These are phyloP conservation scores for Sanghuangporus sanghuang DNA, from an alignment of 1,284 basidiomycete species.

Conservation along the genomic window DNA sequence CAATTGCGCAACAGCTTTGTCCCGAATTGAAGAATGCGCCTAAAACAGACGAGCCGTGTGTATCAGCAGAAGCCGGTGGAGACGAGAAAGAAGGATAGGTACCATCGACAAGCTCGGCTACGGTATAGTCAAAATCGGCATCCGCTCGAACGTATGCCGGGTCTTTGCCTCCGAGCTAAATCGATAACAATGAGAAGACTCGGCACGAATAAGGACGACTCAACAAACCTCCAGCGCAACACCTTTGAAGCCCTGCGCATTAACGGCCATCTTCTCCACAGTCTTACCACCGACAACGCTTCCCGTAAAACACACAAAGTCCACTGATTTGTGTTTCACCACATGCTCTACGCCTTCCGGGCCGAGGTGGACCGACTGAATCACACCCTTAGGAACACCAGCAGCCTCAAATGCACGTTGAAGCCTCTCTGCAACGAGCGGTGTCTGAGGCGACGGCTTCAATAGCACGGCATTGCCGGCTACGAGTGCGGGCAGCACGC, in stretches of 20 bases:
- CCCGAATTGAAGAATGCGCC: slow-evolving; percentile 95
- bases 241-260: slow-evolving; percentile 72
- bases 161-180: slow-evolving; percentile 91
- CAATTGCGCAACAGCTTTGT: slow-evolving; percentile 85
- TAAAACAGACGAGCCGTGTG: slow-evolving; percentile 25
- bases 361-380: slow-evolving; percentile 80
- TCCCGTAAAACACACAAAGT: slow-evolving; percentile 90
- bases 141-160: slow-evolving; percentile 90
- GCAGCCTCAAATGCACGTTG: slow-evolving; percentile 62
- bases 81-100: slow-evolving; percentile 16
- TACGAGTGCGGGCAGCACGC: slow-evolving; percentile 83
- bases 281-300: slow-evolving; percentile 67
- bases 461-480: slow-evolving; percentile 87
- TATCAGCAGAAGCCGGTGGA: neutral
- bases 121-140: slow-evolving; percentile 80
- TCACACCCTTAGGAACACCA: slow-evolving; percentile 71
- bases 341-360: slow-evolving; percentile 61
- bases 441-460: slow-evolving; percentile 95
- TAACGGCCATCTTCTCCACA: slow-evolving; percentile 57
- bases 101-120: slow-evolving; percentile 88
- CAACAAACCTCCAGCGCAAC: slow-evolving; percentile 63
- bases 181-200: slow-evolving; percentile 1
- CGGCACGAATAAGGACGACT: neutral
- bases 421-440: slow-evolving; percentile 81
- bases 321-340: slow-evolving; percentile 62